Percentiles rank a stretch among this genome's conserved stretches.
phyloP scores from a whole-genome alignment of 2,329 filamentous ascomycete species.

The Penicillium sp. region DNA sequence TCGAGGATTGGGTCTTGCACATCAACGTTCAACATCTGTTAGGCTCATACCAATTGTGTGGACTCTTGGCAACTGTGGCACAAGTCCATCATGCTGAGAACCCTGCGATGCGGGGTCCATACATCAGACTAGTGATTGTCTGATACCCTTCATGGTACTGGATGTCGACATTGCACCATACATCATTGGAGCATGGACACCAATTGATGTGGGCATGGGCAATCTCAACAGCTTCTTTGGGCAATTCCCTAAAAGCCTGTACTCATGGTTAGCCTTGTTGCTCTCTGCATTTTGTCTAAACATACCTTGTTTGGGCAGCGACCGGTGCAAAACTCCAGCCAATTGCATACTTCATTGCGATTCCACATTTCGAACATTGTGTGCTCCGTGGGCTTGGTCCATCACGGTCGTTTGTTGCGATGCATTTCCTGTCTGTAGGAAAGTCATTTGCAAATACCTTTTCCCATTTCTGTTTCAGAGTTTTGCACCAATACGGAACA shows the following conservation, averaged over 20 bases:
- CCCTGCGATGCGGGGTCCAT: background rate
- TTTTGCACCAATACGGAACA: background rate
- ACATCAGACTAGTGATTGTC: background rate
- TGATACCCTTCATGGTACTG: background rate
- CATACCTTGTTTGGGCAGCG: background rate
- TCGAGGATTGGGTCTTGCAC: background rate
- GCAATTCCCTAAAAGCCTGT: background rate
- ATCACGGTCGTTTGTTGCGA: background rate
- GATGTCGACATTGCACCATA: background rate
- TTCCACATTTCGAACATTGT: background rate
- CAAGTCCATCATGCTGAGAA: background rate
- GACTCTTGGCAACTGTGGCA: background rate
- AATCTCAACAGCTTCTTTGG: background rate
- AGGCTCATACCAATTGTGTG: background rate
- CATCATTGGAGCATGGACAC: background rate
- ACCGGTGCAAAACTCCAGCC: background rate
- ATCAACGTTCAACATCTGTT: background rate
- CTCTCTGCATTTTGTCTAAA: background rate
- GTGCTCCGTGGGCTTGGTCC: background rate
- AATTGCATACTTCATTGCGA: background rate
- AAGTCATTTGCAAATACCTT: background rate
- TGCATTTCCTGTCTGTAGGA: too few relatives aligned
- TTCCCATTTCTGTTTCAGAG: background rate
- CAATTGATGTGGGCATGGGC: background rate
- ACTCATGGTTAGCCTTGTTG: background rate